Percentiles rank a stretch among this genome's conserved stretches.
phyloP scores from a whole-genome alignment of 345 rosid species.

The Mercurialis annua region DNA sequence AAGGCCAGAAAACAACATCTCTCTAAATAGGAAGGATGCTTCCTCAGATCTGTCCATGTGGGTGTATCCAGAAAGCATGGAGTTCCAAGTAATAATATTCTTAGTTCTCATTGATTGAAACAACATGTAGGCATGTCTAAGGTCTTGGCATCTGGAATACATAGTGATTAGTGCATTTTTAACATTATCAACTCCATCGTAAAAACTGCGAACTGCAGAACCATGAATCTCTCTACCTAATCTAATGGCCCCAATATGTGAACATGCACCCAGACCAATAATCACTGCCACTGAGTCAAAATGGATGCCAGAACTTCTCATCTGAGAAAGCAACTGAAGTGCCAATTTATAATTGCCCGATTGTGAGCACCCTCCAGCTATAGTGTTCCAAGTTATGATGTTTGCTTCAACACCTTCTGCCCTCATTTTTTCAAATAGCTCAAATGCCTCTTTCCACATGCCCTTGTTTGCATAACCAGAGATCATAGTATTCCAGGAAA shows the following conservation, averaged over 20 bases:
- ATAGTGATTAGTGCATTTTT: slow-evolving; percentile 67
- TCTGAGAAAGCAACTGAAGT: slow-evolving; percentile 50
- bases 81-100: slow-evolving; percentile 67
- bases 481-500: slow-evolving; percentile 75
- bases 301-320: slow-evolving; percentile 33
- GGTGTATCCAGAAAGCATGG: slow-evolving; percentile 62
- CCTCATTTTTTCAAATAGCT: slow-evolving; percentile 53
- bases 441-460: slow-evolving; percentile 65
- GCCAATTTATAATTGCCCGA: slow-evolving; percentile 47
- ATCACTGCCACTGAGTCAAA: slow-evolving; percentile 58
- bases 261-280: slow-evolving; percentile 66
- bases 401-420: slow-evolving; percentile 37
- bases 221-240: slow-evolving; percentile 68
- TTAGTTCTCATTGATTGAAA: slow-evolving; percentile 41
- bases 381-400: slow-evolving; percentile 64
- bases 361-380: slow-evolving; percentile 53
- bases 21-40: slow-evolving; percentile 53
- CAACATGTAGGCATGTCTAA: slow-evolving; percentile 38
- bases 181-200: slow-evolving; percentile 41
- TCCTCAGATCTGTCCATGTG: slow-evolving; percentile 56
- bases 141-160: slow-evolving; percentile 65
- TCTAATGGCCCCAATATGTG: slow-evolving; percentile 46
- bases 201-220: slow-evolving; percentile 43
- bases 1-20: slow-evolving; percentile 57
- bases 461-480: slow-evolving; percentile 58